Percentiles rank a stretch among this genome's conserved stretches.
phyloP scores from a whole-genome alignment of 257 asterid genomes.

The Nicotiana obtusifolia region DNA sequence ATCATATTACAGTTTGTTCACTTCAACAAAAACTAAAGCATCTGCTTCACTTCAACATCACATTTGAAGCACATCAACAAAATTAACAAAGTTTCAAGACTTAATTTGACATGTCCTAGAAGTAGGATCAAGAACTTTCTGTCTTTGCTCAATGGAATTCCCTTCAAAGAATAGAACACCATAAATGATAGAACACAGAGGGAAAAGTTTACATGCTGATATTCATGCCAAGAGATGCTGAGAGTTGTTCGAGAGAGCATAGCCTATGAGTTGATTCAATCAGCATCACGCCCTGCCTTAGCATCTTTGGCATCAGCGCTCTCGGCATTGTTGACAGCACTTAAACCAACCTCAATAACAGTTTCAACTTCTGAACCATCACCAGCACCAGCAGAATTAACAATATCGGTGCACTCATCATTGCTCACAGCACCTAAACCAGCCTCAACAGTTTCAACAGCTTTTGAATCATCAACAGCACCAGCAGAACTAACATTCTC shows the following conservation, averaged over 20 bases:
- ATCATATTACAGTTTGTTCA: background rate
- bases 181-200: background rate
- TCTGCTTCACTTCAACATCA: background rate
- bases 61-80: background rate
- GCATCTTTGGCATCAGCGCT: background rate
- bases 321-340: background rate
- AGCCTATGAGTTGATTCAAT: background rate
- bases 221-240: background rate
- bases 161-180: background rate
- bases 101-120: background rate
- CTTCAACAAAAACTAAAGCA: background rate
- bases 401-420: background rate
- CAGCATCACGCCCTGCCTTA: background rate
- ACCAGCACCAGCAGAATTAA: background rate
- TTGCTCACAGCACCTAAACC: background rate
- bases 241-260: background rate
- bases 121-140: background rate
- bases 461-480: background rate
- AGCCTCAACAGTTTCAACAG: background rate
- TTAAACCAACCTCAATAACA: background rate
- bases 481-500: background rate
- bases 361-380: background rate
- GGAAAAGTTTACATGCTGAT: conserved; percentile 3
- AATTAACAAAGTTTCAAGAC: background rate
- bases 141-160: background rate